Base-by-base conservation (phyloP, 2,329 filamentous ascomycete genomes). In the Biscogniauxia marginata region DNA sequence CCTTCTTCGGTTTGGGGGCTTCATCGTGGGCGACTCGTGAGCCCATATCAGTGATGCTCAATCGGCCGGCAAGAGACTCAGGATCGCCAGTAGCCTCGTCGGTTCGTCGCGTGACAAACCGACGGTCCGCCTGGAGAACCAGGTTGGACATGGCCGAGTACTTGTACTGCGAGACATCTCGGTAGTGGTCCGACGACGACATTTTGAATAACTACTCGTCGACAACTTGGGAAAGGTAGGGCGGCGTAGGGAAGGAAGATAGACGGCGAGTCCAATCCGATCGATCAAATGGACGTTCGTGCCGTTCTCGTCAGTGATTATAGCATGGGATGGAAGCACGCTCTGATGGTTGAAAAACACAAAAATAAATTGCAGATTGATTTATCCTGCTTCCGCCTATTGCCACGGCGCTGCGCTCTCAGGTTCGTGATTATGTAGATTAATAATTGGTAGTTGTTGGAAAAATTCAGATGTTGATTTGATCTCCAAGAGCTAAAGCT, bases 71-170 rank as follows among this genome's bases (percentile, higher is more conserved):
- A 57, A 99, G 85, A 56, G 96, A 99, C 78, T 99, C 95, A 51
- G 95, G 96, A 73, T 99, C 95, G 68, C 95, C 95, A 51, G 93
- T 98, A 62, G 91, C 88, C 79, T 99, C 96, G 76, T 99, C 93
- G 67, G 88, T 92, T 69, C 92, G 87, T 73, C 95, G 87, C 63
- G 91, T 91, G 68, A 96, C 89, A 73, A 99, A 98, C 68, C 95
- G 89, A 78, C 93, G 89, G 81, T 99, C 95, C 79, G 92, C 93
- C 90, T 99, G 95, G 85, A 99, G 91, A 73, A 99, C 95, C 91
- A 99, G 89, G 86, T 99, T 99, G 79, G 95, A 99, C 95, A 99
- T 98, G 75, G 91, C 92, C 86, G 92, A 92, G 85, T 97, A 96
- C 78, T 97, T 97, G 84, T 96, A 97, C 78, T 96, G 93, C 76